A percentile compares a stretch with the other conserved stretches of the same genome.
phyloP scores from a whole-genome alignment of 805 yeast species.

The Clavispora fructus region DNA sequence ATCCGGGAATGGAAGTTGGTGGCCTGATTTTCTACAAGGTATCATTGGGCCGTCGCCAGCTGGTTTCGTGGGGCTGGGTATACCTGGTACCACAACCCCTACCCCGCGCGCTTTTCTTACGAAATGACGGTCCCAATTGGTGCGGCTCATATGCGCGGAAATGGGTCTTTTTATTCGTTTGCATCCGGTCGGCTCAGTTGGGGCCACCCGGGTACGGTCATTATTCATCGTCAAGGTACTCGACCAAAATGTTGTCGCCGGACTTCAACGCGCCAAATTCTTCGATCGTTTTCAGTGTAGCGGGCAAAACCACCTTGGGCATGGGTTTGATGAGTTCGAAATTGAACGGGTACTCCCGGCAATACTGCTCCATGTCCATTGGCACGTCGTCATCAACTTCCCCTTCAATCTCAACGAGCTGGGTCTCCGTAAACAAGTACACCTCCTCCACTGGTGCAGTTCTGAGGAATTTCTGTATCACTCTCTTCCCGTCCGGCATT shows the following conservation, averaged over 20 bases:
- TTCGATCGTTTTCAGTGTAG: constrained; percentile 7
- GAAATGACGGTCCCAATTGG: background rate
- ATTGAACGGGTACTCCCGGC: constrained; percentile 21
- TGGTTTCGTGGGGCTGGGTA: too few relatives aligned
- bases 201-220: background rate
- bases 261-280: constrained; percentile 22
- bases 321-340: constrained; percentile 40
- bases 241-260: constrained; percentile 37
- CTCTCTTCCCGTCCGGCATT: constrained; percentile 48
- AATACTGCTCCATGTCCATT: constrained; percentile 17
- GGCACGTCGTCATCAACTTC: constrained; percentile 6
- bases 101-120: background rate
- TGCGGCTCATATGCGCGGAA: background rate
- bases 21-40: too few relatives aligned
- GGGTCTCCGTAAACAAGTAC: constrained; percentile 45
- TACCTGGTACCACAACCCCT: background rate
- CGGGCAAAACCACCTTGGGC: constrained; percentile 28
- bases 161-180: background rate
- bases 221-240: constrained; percentile 16
- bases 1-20: too few relatives aligned
- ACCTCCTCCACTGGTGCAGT: constrained; percentile 40
- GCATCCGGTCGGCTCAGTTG: background rate
- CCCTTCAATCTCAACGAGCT: constrained; percentile 20
- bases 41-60: too few relatives aligned
- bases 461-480: constrained; percentile 40